Percentiles rank a stretch among this genome's conserved stretches.
These are phyloP conservation scores for Boletus vinaceobasis DNA, from an alignment of 768 basidiomycete species.

Conservation along the genomic window DNA sequence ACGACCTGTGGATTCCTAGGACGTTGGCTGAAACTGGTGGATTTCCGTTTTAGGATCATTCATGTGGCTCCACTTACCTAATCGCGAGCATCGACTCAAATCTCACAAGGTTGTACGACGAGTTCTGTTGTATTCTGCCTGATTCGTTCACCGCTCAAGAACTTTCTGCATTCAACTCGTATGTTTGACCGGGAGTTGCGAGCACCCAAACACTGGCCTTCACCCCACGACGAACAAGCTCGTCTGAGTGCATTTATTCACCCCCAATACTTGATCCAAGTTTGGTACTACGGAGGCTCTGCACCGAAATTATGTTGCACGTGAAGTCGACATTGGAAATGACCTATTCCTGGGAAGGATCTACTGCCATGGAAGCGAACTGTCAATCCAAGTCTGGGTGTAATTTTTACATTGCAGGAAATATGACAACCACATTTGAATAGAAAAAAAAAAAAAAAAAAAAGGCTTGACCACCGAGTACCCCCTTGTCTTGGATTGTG, in stretches of 20 bases:
- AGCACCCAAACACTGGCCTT: no score
- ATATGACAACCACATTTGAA: neutral
- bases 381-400: constrained; percentile 5
- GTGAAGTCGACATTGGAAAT: constrained; percentile 20
- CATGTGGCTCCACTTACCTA: constrained; percentile 15
- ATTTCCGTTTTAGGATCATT: constrained; percentile 20
- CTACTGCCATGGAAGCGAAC: constrained; percentile 11
- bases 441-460: neutral
- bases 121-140: neutral
- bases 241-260: neutral
- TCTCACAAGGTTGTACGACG: neutral
- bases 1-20: constrained; percentile 18
- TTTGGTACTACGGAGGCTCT: neutral
- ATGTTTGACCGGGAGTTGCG: neutral
- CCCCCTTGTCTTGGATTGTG: no score
- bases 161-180: no score
- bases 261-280: neutral
- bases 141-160: neutral
- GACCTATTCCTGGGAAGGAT: constrained; percentile 14
- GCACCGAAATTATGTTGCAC: constrained; percentile 10
- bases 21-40: constrained; percentile 27
- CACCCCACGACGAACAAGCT: no score
- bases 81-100: neutral
- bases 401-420: neutral
- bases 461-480: no score